Evolutionary conservation across 148 eudicot species (phyloP), one percentile per base, ranked within the genome.

Genomic region (Camellia sinensis): DNA sequence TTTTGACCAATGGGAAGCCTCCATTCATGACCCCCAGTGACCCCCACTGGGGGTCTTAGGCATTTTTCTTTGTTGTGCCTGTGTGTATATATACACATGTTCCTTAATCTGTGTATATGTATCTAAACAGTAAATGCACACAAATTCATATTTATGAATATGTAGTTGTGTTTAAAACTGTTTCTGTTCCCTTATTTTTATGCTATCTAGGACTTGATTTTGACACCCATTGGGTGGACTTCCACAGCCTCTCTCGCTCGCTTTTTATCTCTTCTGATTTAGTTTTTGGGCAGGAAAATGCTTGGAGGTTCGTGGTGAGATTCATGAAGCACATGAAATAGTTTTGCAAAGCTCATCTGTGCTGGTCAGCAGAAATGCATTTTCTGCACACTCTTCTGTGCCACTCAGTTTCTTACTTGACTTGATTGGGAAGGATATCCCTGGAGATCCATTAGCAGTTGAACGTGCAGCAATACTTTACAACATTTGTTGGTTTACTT

Each of bases 391-490:
- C 80, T 87, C 88, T 66, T 75, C 81, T 21, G 76, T 77, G 79
- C 85, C 86, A 44, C 67, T 66, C 63, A 6, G 76, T 59, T 53
- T 73, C 59, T 74, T 89, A 78, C 78, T 89, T 67, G 91, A 91
- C 29, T 79, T 86, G 74, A 75, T 91, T 72, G 87, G 82, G 17
- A 83, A 82, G 78, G 89, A 90, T 78, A 83, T 86, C 57, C 85
- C 87, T 59, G 91, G 87, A 86, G 91, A 93, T 83, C 71, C 85
- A 50, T 83, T 95, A 62, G 90, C 92, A 66, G 65, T 82, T 74
- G 96, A 93, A 77, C 89, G 88, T 76, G 98, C 98, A 71, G 80
- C 86, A 52, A 71, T 90, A 45, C 84, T 93, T 82, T 93, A 89
- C 82, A 83, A 83, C 76, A 73, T 95, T 54, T 86, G 93, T 84